Evolutionary conservation across 2,329 filamentous ascomycete genomes (phyloP).

Genomic region (Fusarium sublunatum): DNA sequence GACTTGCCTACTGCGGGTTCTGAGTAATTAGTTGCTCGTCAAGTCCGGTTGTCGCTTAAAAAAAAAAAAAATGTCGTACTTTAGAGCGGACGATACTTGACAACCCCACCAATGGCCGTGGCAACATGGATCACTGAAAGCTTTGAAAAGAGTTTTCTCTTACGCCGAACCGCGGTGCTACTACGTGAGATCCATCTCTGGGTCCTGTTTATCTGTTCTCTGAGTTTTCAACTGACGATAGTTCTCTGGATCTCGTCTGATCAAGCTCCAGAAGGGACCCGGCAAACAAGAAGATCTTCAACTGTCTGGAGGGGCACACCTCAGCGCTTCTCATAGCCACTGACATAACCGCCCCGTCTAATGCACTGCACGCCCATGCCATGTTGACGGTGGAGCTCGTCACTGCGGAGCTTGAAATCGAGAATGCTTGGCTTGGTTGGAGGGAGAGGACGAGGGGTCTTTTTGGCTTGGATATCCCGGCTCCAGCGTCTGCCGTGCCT

Average conservation of each 20-base stretch:
- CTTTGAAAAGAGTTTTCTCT: conserved; percentile 24
- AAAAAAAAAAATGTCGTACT: conserved; percentile 22
- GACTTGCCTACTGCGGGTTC: conserved; percentile 38
- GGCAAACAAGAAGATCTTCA: not conserved
- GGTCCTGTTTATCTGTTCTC: conserved; percentile 7
- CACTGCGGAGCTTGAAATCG: conserved; percentile 35
- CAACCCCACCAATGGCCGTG: conserved; percentile 42
- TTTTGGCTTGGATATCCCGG: conserved; percentile 39
- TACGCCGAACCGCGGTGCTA: conserved; percentile 18
- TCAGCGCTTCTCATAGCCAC: conserved; percentile 22
- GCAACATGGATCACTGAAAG: conserved; percentile 39
- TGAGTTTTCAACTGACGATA: conserved; percentile 22
- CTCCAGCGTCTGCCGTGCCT: conserved; percentile 33
- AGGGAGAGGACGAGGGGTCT: conserved; percentile 32
- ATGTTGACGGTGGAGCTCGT: conserved; percentile 37
- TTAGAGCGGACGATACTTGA: not conserved
- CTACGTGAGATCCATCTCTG: conserved; percentile 9
- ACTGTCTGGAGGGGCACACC: conserved; percentile 5
- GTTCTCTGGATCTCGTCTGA: conserved; percentile 34
- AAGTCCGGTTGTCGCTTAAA: conserved; percentile 40
- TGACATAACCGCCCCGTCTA: conserved; percentile 37
- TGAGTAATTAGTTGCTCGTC: conserved; percentile 43
- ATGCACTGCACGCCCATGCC: conserved; percentile 32
- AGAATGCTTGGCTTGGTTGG: conserved; percentile 38
- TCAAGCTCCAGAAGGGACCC: conserved; percentile 11